Conservation (phyloP, 2,329 filamentous ascomycete genomes). For the Pseudogymnoascus sp. region DNA sequence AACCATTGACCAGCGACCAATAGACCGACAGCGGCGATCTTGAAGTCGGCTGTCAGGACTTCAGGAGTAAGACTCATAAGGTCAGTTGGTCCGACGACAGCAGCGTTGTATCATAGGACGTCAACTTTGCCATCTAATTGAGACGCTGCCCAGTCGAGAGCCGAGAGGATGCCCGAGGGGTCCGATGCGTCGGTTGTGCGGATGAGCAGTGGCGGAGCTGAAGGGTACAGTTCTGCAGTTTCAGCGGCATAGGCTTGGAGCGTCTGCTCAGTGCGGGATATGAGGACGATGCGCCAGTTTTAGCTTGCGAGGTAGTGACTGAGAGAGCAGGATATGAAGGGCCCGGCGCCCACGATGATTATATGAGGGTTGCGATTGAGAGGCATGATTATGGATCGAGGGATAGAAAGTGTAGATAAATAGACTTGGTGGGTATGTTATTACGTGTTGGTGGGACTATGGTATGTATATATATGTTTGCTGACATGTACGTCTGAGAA, state of each 20-base stretch:
- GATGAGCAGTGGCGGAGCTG: not conserved
- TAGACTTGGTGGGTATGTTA: not conserved
- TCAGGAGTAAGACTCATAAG: not conserved
- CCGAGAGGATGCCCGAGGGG: not conserved
- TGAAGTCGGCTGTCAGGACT: not conserved
- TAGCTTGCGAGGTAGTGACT: not conserved
- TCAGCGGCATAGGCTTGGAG: conserved; percentile 70
- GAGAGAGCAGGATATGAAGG: not conserved
- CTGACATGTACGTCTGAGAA: not conserved
- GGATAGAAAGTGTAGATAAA: not conserved
- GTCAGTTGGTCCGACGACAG: not conserved
- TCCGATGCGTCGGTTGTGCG: not conserved
- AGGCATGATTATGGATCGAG: not conserved
- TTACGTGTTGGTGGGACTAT: not conserved
- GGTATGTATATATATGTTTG: not conserved
- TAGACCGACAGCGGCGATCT: not conserved
- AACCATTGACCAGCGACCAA: not conserved
- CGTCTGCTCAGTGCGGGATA: conserved; percentile 90
- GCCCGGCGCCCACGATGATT: not conserved
- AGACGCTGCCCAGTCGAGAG: not conserved
- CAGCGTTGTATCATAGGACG: not conserved
- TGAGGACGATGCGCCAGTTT: conserved; percentile 57
- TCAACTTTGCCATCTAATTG: not conserved
- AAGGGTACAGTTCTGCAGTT: conserved; percentile 39
- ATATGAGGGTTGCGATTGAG: not conserved